Evolutionary conservation across 2,329 filamentous ascomycete species (phyloP), one percentile per base, ranked within the genome.

Genomic region (Sclerotinia glacialis): DNA sequence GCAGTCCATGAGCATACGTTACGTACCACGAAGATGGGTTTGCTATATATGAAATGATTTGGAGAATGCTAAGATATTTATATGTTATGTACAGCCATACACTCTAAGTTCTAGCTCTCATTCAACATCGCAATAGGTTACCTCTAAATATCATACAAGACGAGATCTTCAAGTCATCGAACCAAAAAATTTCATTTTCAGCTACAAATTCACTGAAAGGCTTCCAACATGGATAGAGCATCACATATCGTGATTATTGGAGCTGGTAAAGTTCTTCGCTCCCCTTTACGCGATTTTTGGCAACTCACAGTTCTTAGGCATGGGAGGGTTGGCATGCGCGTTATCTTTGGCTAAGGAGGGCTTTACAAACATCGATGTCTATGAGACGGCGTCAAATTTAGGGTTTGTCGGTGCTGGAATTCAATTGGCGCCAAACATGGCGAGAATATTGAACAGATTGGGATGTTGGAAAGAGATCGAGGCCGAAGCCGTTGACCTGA

Each of bases 371-470:
- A 88, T 94, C 73, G 82, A 89, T 65, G 85, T 94, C 61, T 94
- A 87, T 76, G 91, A 94, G 76, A 85, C 83, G 46, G 90, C 90
- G 0, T 85, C 88, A 5, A 85, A 86, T 70, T 82, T 94, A 5
- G 91, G 91, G 6, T 94, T 94, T 72, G 90, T 94, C 0, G 92
- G 92, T 31, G 92, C 92, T 1, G 92, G 92, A 6, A 94, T 95
- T 71, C 92, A 96, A 76, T 82, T 94, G 67, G 90, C 91, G 0
- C 91, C 91, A 0, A 96, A 95, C 71, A 90, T 94, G 83, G 87
- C 88, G 4, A 85, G 90, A 2, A 89, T 95, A 11, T 82, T 95
- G 16, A 88, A 92, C 74, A 80, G 83, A 18, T 79, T 93, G 49
- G 91, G 88, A 12, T 89, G 89, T 67, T 94, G 91, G 90, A 78